Percentiles rank a stretch among this genome's conserved stretches.
Evolutionary conservation across 2,329 filamentous ascomycete genomes (phyloP).

Genomic region (Phialocephala sp.): DNA sequence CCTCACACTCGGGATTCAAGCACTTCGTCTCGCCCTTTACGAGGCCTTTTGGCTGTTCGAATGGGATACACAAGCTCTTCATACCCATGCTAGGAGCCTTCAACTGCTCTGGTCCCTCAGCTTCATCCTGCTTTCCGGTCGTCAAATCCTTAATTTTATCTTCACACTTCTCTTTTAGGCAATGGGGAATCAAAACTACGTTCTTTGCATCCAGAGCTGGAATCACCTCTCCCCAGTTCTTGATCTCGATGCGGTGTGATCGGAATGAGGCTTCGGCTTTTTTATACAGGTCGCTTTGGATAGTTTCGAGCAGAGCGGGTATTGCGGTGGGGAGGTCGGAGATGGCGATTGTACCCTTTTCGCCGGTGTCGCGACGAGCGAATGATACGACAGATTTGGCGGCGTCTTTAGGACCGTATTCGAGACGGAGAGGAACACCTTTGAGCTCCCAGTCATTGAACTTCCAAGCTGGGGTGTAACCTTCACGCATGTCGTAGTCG

Average conservation of each 20-base stretch:
- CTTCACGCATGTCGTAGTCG: constrained; percentile 84
- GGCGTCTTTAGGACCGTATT: constrained; percentile 94
- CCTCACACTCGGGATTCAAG: constrained; percentile 83
- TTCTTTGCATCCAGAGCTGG: constrained; percentile 92
- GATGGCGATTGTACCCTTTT: constrained; percentile 82
- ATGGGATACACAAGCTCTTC: constrained; percentile 79
- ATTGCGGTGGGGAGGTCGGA: constrained; percentile 74
- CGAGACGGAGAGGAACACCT: constrained; percentile 90
- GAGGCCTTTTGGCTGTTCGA: constrained; percentile 81
- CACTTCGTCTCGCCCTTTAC: constrained; percentile 86
- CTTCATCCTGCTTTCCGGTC: constrained; percentile 71
- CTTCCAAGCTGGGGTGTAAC: constrained; percentile 94
- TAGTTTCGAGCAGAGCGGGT: constrained; percentile 83
- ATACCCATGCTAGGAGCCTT: constrained; percentile 77
- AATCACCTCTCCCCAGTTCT: constrained; percentile 89
- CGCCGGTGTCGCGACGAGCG: constrained; percentile 84
- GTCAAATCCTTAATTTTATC: constrained; percentile 95
- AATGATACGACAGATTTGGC: constrained; percentile 84
- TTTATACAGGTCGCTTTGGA: constrained; percentile 81
- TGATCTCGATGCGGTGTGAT: constrained; percentile 80
- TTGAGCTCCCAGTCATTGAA: constrained; percentile 99
- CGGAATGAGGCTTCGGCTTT: constrained; percentile 78
- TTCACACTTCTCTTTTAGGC: constrained; percentile 81
- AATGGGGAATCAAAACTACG: constrained; percentile 90
- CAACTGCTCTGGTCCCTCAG: constrained; percentile 43